Base-by-base conservation (phyloP, 345 rosid species). In the Hirschfeldia incana region DNA sequence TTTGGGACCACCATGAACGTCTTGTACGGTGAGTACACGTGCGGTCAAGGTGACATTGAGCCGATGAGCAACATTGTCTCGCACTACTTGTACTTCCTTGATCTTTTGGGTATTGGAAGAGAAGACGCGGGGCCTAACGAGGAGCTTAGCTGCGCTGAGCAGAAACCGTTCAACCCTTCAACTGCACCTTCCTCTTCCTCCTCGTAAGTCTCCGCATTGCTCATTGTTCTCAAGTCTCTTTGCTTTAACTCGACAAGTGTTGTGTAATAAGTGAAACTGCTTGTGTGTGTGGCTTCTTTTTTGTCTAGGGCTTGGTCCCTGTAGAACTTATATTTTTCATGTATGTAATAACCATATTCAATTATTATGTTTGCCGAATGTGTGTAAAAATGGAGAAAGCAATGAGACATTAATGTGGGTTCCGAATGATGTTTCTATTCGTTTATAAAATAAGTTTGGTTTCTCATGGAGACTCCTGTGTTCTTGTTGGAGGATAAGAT, bases 1-100 rank as follows among this genome's bases (percentile, higher is more conserved):
- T 92, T 90, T 34, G 97, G 97, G n/a, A 10, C 83, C 73, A 90
- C 94, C 3, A 90, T 92, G 91, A 92, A 92, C 74, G 71, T 92
- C 64, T 87, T 92, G 53, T 89, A 90, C 8, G 94, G 93, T 17
- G 97, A 92, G 53, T 53, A 6, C 37, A 74, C 84, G 4, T 92
- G 97, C 13, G 94, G 94, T 36, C 85, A 89, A 83, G 99, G 97
- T 39, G 86, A 86, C 67, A 82, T 89, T 13, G 93, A 93, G 37
- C 70, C 89, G 30, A 93, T 93, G 99, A 93, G 85, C 87, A 78
- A 58, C 88, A 86, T 93, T 42, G 0, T 93, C 76, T 89, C 97
- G 37, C 98, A 91, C 75, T 95, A 91, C 85, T 81, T 65, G 10
- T 87, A 90, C 84, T 93, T 85, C 88, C 97, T 91, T 1, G 98